A percentile compares a stretch with the other conserved stretches of the same genome.
Evolutionary conservation across 441 rosid species (phyloP).

Genomic region (Populus hybrid): DNA sequence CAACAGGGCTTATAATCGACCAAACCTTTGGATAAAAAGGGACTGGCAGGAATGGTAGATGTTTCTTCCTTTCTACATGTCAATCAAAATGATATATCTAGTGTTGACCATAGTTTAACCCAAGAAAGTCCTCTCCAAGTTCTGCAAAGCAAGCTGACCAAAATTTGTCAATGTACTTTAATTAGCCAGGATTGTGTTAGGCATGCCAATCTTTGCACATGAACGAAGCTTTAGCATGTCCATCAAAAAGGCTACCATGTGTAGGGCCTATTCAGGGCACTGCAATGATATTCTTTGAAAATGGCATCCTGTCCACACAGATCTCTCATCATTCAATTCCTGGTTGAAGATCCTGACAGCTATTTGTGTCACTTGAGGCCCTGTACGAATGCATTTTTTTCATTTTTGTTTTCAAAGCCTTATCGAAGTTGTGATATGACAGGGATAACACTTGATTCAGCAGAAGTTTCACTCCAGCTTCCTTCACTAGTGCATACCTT

Average conservation of each 20-base stretch:
- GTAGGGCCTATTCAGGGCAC: neutral
- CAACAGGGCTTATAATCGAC: neutral
- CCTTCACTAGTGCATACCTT: slow-evolving; percentile 40
- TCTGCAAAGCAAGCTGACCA: neutral
- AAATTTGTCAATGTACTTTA: neutral
- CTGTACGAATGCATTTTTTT: slow-evolving; percentile 16
- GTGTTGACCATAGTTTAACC: neutral
- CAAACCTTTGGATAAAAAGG: neutral
- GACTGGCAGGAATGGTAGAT: neutral
- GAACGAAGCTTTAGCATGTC: neutral
- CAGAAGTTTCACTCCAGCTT: slow-evolving; percentile 30
- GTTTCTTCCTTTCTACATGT: neutral
- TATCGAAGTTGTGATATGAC: slow-evolving; percentile 15
- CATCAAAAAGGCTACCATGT: neutral
- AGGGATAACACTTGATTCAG: slow-evolving; percentile 30
- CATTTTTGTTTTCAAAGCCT: slow-evolving; percentile 15
- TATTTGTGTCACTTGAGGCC: neutral
- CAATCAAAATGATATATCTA: neutral
- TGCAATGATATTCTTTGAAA: neutral
- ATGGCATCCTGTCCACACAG: neutral
- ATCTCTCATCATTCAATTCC: neutral
- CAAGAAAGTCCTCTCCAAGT: neutral
- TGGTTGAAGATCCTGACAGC: neutral
- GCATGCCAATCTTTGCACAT: neutral
- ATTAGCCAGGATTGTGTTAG: neutral